phyloP scores from a whole-genome alignment of 2,329 filamentous ascomycete species.

The Xylaria sp. region DNA sequence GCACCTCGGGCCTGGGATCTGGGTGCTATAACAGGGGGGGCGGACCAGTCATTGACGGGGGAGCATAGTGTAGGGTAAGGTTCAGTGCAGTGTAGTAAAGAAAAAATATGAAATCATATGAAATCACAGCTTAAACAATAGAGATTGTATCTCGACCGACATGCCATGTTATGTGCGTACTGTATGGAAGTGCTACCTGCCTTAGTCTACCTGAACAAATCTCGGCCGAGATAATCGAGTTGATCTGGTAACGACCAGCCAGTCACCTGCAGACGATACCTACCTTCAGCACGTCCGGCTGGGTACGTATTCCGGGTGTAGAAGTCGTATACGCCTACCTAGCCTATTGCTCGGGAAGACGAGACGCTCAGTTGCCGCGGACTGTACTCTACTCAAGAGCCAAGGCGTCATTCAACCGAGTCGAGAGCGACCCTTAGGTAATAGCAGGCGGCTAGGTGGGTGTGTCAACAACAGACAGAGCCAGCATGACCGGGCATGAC shows the following conservation, averaged over 20 bases:
- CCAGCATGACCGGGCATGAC: background rate
- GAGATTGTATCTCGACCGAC: constrained; percentile 13
- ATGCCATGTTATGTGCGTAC: background rate
- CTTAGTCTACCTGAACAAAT: background rate
- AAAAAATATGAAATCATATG: constrained; percentile 7
- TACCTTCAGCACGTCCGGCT: background rate
- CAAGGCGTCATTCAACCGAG: background rate
- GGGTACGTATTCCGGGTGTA: background rate
- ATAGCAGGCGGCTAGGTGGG: constrained; percentile 4
- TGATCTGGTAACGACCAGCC: background rate
- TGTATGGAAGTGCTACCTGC: background rate
- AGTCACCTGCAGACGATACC: background rate
- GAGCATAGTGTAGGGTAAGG: constrained; percentile 4
- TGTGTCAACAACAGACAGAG: background rate
- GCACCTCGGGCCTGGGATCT: constrained; percentile 8
- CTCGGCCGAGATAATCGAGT: background rate
- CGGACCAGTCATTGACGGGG: constrained; percentile 6
- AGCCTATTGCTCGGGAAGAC: background rate
- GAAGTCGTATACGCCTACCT: background rate
- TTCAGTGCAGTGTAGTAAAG: constrained; percentile 14
- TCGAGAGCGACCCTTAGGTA: background rate
- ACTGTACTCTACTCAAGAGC: background rate
- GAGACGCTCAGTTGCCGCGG: background rate
- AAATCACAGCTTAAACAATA: constrained; percentile 6
- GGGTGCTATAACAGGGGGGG: constrained; percentile 20